A percentile compares a stretch with the other conserved stretches of the same genome.
Conservation (phyloP, 176 grass and related monocot genomes). For the Avena sativa region DNA sequence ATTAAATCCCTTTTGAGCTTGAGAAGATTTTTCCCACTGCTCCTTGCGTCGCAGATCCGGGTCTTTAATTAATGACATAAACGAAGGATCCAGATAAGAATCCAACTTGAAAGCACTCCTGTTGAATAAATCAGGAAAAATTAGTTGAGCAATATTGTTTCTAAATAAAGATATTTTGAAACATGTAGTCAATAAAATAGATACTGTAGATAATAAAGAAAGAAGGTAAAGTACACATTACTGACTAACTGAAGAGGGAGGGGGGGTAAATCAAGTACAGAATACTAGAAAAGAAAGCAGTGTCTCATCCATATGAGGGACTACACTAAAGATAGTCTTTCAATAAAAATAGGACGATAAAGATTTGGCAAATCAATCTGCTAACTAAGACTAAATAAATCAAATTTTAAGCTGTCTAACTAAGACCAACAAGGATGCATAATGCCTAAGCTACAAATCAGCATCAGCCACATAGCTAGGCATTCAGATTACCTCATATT, state of each 20-base stretch:
- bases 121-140: slow-evolving; percentile 45
- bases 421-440: background rate
- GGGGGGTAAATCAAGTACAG: background rate
- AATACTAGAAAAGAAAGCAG: background rate
- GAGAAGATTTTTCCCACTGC: slow-evolving; percentile 78
- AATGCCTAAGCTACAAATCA: slow-evolving; percentile 21
- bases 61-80: slow-evolving; percentile 99
- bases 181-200: background rate
- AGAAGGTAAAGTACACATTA: background rate
- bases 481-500: background rate
- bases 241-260: no score
- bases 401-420: slow-evolving; percentile 13
- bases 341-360: background rate
- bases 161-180: slow-evolving; percentile 11
- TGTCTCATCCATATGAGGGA: slow-evolving; percentile 2
- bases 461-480: background rate
- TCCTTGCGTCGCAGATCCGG: slow-evolving; percentile 79
- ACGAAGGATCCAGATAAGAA: slow-evolving; percentile 86
- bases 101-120: slow-evolving; percentile 85
- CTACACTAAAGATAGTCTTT: slow-evolving; percentile 19
- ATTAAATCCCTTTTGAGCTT: slow-evolving; percentile 90
- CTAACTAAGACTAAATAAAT: background rate
- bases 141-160: slow-evolving; percentile 15
- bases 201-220: slow-evolving; percentile 3
- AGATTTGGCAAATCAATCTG: background rate